A percentile compares a stretch with the other conserved stretches of the same genome.
These are phyloP conservation scores for Lolium rigidum DNA, from an alignment of 176 grass and related monocot genomes.

Conservation along the genomic window DNA sequence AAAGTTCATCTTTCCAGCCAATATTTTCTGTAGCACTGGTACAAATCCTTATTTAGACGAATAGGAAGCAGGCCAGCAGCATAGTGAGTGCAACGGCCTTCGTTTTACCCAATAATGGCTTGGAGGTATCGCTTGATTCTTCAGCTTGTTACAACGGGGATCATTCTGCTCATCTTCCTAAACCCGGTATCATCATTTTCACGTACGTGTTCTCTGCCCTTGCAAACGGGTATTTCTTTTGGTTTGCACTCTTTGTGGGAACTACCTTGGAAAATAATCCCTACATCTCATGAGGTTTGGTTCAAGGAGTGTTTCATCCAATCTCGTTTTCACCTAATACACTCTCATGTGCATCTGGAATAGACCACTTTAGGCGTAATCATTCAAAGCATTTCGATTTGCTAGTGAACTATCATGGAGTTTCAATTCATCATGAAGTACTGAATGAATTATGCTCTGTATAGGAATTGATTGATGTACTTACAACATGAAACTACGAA, in stretches of 20 bases:
- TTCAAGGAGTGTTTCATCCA: background rate
- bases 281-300: background rate
- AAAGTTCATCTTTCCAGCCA: background rate
- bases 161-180: background rate
- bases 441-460: background rate
- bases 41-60: background rate
- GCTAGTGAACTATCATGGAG: background rate
- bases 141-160: background rate
- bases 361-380: background rate
- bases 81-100: background rate
- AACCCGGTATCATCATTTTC: background rate
- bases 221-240: background rate
- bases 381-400: background rate
- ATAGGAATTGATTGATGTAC: background rate
- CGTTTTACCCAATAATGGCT: background rate
- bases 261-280: background rate
- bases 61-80: background rate
- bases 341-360: background rate
- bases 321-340: background rate
- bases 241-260: background rate
- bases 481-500: background rate
- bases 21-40: background rate
- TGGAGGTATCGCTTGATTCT: constrained; percentile 10
- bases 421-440: background rate
- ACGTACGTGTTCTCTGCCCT: background rate